Base-by-base conservation (phyloP, 257 asterid species). In the Plantago ovata region DNA sequence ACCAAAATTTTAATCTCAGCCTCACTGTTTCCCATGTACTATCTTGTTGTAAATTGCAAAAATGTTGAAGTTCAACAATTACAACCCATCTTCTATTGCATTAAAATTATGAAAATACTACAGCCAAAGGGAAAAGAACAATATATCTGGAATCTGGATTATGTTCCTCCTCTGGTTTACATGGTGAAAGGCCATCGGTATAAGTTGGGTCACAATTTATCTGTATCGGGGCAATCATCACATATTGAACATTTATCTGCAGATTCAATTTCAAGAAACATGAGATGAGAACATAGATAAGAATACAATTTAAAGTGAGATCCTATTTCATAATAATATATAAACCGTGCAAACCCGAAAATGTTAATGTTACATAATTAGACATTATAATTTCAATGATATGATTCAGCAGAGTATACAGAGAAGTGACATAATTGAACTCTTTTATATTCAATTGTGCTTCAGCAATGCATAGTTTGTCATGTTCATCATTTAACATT, bases 181-280 rank as follows among this genome's bases (percentile, higher is more conserved):
- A 80, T 50, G 82, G 69, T 22, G 72, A 61, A 1, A 62, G 62
- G 63, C 67, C 74, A 63, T 68, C 89, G 2, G 32, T 15, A 10
- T 92, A 56, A 47, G 77, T 70, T 53, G 83, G 70, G 54, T n/a
- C 63, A 68, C 20, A 49, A 45, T 16, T 68, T 24, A 51, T 67
- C 74, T 24, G n/a, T n/a, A n/a, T n/a, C n/a, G 61, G 76, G 33
- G 78, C 44, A 6, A 70, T 79, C 38, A 63, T 60, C 38, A 62
- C 72, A 18, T 84, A 87, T 53, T 77, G 75, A 13, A 79, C 59
- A 72, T 69, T 81, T 70, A 88, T 61, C 96, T 79, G 95, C 65
- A 66, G 74, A 67, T 38, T 19, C 38, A 51, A 64, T 61, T 64
- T 64, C 20, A 6, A 2, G 55, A 41, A 43, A 39, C 38, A 20